A percentile compares a stretch with the other conserved stretches of the same genome.
These are phyloP conservation scores for Syzygium syzygioides DNA, from an alignment of 441 rosid genomes.

Conservation along the genomic window DNA sequence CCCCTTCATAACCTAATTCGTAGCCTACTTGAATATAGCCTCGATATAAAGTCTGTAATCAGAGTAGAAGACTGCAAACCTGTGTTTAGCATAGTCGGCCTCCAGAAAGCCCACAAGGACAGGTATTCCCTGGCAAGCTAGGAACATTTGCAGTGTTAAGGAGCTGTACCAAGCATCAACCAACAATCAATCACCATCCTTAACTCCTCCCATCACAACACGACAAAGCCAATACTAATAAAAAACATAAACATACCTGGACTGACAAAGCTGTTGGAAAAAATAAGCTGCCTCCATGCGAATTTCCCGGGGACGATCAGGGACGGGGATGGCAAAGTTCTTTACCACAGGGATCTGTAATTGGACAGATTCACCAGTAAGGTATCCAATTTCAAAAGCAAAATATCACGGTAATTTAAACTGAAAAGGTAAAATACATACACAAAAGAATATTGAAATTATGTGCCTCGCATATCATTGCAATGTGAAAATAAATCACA, in stretches of 20 bases:
- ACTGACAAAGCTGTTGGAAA: constrained; percentile 95
- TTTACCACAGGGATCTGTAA: constrained; percentile 85
- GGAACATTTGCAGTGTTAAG: constrained; percentile 95
- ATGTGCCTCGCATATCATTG: neutral
- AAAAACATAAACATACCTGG: constrained; percentile 48
- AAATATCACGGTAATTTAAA: neutral
- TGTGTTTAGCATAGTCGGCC: constrained; percentile 93
- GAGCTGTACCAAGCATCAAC: constrained; percentile 47
- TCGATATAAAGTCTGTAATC: neutral
- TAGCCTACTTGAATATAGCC: neutral
- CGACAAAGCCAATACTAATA: neutral
- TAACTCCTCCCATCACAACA: neutral
- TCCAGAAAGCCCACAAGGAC: constrained; percentile 93
- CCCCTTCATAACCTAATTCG: neutral
- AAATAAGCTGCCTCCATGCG: constrained; percentile 95
- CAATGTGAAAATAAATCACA: neutral
- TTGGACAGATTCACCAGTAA: constrained; percentile 14
- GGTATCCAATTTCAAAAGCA: constrained; percentile 10
- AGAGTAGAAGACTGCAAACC: constrained; percentile 33
- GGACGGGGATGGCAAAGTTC: constrained; percentile 61
- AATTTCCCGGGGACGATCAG: constrained; percentile 82
- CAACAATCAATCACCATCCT: constrained; percentile 19
- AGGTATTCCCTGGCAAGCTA: constrained; percentile 94
- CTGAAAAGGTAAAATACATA: neutral
- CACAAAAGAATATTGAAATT: neutral